These are phyloP conservation scores for Cyathus striatus DNA, from an alignment of 768 basidiomycete genomes.

Conservation along the genomic window DNA sequence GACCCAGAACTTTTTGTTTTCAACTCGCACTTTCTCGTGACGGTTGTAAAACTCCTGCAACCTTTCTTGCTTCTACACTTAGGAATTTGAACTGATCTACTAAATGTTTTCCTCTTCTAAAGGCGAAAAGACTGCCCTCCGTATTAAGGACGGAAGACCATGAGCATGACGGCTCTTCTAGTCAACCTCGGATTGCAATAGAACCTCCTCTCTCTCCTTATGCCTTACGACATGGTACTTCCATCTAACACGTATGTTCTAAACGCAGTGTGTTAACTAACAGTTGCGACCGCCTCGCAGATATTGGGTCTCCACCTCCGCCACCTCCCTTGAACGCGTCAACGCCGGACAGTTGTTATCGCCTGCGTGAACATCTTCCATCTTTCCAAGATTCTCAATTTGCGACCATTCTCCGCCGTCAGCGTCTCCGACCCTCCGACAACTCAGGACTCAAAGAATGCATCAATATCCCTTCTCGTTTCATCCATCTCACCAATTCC, in stretches of 20 bases:
- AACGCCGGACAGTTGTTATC: too few relatives aligned
- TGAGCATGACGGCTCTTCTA: too few relatives aligned
- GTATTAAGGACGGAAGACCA: too few relatives aligned
- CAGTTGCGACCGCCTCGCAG: too few relatives aligned
- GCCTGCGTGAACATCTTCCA: slow-evolving; percentile 27
- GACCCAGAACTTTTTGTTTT: background rate
- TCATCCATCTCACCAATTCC: slow-evolving; percentile 53
- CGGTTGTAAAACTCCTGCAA: too few relatives aligned
- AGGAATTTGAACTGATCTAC: too few relatives aligned
- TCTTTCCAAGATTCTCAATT: slow-evolving; percentile 45
- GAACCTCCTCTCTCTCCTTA: slow-evolving; percentile 9
- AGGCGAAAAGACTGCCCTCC: too few relatives aligned
- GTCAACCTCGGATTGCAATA: slow-evolving; percentile 23
- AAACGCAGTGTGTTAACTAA: background rate
- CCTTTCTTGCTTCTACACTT: too few relatives aligned
- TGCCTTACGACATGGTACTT: background rate
- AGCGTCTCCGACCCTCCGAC: slow-evolving; percentile 40
- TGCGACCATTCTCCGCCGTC: slow-evolving; percentile 56
- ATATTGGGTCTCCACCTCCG: background rate
- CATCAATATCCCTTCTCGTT: slow-evolving; percentile 47
- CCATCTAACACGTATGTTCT: background rate
- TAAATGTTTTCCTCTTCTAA: too few relatives aligned
- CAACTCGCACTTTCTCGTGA: too few relatives aligned
- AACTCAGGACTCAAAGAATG: slow-evolving; percentile 35
- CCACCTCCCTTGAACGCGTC: too few relatives aligned